Evolutionary conservation across 768 basidiomycete genomes (phyloP), one percentile per base, ranked within the genome.

Genomic region (Suillus weaverae): DNA sequence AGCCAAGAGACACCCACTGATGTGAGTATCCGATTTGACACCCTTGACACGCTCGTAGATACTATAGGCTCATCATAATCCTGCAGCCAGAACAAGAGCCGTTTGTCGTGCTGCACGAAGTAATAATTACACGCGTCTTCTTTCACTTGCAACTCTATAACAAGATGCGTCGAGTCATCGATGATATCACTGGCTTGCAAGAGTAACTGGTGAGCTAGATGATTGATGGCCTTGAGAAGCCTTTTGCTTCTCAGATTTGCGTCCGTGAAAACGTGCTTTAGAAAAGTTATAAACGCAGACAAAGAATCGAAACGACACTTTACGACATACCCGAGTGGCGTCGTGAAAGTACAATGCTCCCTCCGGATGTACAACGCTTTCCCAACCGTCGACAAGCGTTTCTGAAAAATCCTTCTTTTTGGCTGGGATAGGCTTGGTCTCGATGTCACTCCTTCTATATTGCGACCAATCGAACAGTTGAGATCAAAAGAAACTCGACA

Each of bases 1-100:
- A 50, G 11, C 38, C 20, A 30, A 39, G 26, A 39, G 36, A n/a
- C 22, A 61, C 64, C 33, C 30, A 62, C 64, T 51, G 50, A 64
- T 62, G 14, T 64, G 64, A 60, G 26, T 51, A 5, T 50, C 30
- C 14, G 5, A 73, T 11, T 74, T 76, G 0, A 79, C 75, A 8
- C 83, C 84, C 39, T 75, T 72, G 79, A 71, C 36, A 80, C 74
- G 20, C 46, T 13, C 74, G 70, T 79, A 62, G 54, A 83, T 68
- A 30, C 71, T 1, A 62, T 64, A 4, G 80, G 73, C 1, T 78
- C 67, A 6, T 54, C 22, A 30, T 76, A 79, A 0, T 75, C 65
- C 38, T 85, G 79, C 36, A 85, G 62, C 77, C 82, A 87, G 63
- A 86, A 86, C 14, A 85, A 71, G 8, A 73, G 70, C 16, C 80